These are phyloP conservation scores for Nicotiana tabacum DNA, from an alignment of 257 asterid species.

Conservation along the genomic window DNA sequence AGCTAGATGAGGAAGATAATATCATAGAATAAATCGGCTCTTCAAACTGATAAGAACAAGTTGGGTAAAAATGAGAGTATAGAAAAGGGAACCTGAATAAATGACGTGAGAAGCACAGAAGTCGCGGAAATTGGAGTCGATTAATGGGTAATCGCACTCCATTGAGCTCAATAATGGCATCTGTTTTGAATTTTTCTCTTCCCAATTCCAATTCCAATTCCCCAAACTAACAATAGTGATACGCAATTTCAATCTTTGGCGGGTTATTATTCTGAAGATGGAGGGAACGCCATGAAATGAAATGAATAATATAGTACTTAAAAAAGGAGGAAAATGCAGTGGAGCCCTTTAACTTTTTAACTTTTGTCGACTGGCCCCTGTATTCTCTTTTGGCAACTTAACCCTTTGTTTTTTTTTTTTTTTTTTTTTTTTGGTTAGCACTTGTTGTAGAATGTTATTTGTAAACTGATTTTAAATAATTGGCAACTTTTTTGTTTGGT, in stretches of 20 bases:
- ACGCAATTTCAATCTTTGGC: not conserved
- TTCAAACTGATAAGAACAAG: not conserved
- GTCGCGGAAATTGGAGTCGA: conserved; percentile 50
- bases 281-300: not conserved
- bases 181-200: not conserved
- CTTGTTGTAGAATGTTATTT: too few relatives aligned
- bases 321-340: not conserved
- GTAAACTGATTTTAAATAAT: too few relatives aligned
- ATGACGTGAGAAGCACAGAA: conserved; percentile 72
- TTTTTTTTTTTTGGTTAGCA: too few relatives aligned
- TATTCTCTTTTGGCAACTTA: too few relatives aligned
- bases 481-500: too few relatives aligned
- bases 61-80: not conserved
- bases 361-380: too few relatives aligned
- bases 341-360: too few relatives aligned
- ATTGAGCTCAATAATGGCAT: conserved; percentile 63
- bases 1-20: not conserved
- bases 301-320: not conserved
- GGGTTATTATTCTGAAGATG: not conserved
- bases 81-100: conserved; percentile 46
- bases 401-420: too few relatives aligned
- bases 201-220: not conserved
- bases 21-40: not conserved
- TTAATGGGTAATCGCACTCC: conserved; percentile 49
- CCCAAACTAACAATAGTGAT: not conserved